phyloP scores from a whole-genome alignment of 805 yeast genomes.

The Wickerhamomyces pijperi region DNA sequence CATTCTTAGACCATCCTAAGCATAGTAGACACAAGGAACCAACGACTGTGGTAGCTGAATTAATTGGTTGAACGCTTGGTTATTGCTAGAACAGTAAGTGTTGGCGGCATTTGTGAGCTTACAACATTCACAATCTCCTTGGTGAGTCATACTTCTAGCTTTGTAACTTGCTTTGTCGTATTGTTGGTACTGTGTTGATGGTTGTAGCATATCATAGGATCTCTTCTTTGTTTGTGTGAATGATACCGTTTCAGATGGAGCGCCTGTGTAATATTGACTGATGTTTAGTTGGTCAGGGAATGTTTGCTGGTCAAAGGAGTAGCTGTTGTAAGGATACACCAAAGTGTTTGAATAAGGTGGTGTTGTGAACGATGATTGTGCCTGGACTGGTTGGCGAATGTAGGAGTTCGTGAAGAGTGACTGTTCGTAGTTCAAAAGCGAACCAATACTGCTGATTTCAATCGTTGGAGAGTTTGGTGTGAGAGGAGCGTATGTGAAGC shows the following conservation, averaged over 20 bases:
- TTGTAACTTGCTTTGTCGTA: not conserved
- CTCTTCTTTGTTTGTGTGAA: too few relatives aligned
- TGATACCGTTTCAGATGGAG: too few relatives aligned
- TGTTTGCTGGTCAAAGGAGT: not conserved
- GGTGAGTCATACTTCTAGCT: not conserved
- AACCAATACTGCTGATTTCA: not conserved
- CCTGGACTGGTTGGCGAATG: not conserved
- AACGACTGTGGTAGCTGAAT: not conserved
- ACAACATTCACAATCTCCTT: conserved; percentile 11
- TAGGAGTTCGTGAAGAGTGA: not conserved
- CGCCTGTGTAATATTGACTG: too few relatives aligned
- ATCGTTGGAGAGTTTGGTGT: not conserved
- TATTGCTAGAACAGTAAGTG: conserved; percentile 7
- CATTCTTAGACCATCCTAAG: too few relatives aligned
- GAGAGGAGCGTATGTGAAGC: not conserved
- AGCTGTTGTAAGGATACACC: not conserved
- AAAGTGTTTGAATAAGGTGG: not conserved
- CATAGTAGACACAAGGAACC: not conserved
- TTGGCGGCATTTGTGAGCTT: conserved; percentile 13
- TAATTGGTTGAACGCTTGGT: too few relatives aligned
- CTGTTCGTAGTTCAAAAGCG: not conserved
- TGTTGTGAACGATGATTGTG: not conserved
- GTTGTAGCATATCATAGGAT: too few relatives aligned
- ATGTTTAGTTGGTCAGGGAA: too few relatives aligned
- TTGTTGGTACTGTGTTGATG: too few relatives aligned